phyloP scores from a whole-genome alignment of 345 rosid species.

The Hibiscus tridactylites region DNA sequence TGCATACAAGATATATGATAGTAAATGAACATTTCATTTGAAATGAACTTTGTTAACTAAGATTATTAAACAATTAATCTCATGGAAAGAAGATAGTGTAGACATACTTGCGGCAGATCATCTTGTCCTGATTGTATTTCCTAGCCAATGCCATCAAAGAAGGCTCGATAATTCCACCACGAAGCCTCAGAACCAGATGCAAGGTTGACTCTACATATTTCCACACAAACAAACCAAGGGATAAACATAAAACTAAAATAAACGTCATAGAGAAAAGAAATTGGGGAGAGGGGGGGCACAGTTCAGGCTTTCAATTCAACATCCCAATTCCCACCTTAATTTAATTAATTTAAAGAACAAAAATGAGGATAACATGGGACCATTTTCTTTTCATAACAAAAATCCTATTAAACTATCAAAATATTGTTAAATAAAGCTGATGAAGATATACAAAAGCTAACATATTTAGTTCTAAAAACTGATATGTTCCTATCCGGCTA shows the following conservation, averaged over 20 bases:
- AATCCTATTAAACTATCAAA: background rate
- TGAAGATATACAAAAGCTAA: background rate
- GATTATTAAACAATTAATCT: background rate
- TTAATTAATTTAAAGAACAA: background rate
- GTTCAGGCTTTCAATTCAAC: background rate
- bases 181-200: conserved; percentile 68
- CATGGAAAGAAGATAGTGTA: background rate
- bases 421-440: background rate
- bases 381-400: background rate
- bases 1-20: too few species aligned
- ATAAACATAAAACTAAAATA: too few species aligned
- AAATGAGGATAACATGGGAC: background rate
- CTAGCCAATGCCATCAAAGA: conserved; percentile 68
- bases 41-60: background rate
- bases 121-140: conserved; percentile 67
- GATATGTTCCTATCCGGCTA: background rate
- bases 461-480: background rate
- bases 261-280: background rate
- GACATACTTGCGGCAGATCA: conserved; percentile 74
- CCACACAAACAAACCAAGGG: too few species aligned
- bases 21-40: too few species aligned
- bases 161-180: conserved; percentile 72
- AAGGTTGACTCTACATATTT: conserved; percentile 47
- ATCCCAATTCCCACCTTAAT: background rate
- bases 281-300: too few species aligned